Evolutionary conservation across 257 asterid genomes (phyloP).

Genomic region (Solanum chmielewskii): DNA sequence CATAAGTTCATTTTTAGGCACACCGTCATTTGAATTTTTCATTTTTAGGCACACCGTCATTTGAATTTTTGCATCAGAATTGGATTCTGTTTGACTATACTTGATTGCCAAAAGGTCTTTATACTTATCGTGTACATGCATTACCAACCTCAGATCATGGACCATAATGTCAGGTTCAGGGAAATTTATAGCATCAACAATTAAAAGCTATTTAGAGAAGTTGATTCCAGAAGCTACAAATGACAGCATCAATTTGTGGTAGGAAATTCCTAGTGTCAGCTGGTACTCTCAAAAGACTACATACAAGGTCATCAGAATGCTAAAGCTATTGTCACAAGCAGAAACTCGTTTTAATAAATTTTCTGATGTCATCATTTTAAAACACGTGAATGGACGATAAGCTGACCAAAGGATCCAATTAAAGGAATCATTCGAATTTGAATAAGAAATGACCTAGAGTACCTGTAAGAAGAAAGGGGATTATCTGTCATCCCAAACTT

Average conservation of each 20-base stretch:
- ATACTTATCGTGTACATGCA: not conserved
- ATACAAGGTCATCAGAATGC: not conserved
- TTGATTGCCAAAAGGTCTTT: not conserved
- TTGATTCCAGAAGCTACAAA: not conserved
- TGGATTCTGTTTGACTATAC: not conserved
- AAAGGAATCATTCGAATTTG: not conserved
- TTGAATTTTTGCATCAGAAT: not conserved
- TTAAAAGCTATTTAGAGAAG: not conserved
- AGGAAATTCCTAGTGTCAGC: not conserved
- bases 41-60: not conserved
- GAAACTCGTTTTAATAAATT: not conserved
- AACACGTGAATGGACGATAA: not conserved
- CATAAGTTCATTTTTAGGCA: not conserved
- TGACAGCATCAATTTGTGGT: not conserved
- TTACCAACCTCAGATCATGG: not conserved
- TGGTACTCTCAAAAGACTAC: not conserved
- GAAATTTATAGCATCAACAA: not conserved
- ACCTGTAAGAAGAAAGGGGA: slow-evolving; percentile 49
- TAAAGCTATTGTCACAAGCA: not conserved
- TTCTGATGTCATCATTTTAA: not conserved
- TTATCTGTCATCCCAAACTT: slow-evolving; percentile 60
- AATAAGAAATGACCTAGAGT: slow-evolving; percentile 6
- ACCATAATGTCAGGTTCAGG: not conserved
- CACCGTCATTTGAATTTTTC: not conserved
- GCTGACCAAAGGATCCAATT: not conserved